Evolutionary conservation across 306 rosid genomes (phyloP), one percentile per base, ranked within the genome.

Genomic region (Acacia crassicarpa): DNA sequence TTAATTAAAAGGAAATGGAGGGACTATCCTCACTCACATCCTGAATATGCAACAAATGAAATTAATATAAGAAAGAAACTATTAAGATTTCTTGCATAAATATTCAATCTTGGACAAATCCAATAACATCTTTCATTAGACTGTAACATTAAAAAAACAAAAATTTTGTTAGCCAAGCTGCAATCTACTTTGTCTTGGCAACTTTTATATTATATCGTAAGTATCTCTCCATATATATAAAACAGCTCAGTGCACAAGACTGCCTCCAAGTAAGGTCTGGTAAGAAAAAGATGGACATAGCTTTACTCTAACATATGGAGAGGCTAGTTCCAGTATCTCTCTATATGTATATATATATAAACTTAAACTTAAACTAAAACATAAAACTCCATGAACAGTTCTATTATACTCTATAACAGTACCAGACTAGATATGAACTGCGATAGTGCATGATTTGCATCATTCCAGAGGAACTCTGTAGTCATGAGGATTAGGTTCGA

Each of bases 401-500:
- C 11, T 61, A 23, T 61, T 61, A 61, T 11, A 23, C 67, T 61
- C 67, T 61, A 61, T 11, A 9, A 61, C 67, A 10, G 19, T 62
- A 62, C 20, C 14, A 62, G 70, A 2, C 38, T 17, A 30, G 7
- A 63, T 46, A 62, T 25, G 12, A 43, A 22, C 62, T 61, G 3
- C 16, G 27, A 27, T 30, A 0, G 32, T 25, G 22, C 68, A 25
- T 76, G 32, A 41, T 78, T 46, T 72, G 6, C 25, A 51, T 78
- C 40, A 48, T 22, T 22, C 4, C 2, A 66, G 81, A 49, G 51
- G 6, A 40, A 71, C 20, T 4, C 38, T 33, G 1, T 44, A 30
- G n/a, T 51, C 30, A 48, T 79, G 51, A 62, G 32, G 15, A 32
- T 88, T 89, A 38, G 98, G 89, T 23, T 79, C 89, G 82, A 95